Conservation (phyloP, 2,329 filamentous ascomycete species). For the Pezicula radicicola region DNA sequence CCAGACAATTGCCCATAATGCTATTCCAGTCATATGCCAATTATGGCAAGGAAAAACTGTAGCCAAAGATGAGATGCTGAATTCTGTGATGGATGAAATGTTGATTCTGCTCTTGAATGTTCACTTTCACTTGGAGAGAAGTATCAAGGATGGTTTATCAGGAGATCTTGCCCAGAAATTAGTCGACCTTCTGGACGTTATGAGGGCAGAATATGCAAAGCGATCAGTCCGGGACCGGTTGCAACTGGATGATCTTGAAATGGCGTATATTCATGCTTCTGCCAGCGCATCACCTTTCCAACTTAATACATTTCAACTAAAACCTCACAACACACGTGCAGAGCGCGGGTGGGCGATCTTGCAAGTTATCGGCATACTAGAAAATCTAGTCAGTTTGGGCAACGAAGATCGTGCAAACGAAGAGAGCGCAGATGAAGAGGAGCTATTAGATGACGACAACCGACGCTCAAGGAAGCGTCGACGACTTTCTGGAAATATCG, state of each 20-base stretch:
- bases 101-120: slow-evolving; percentile 68
- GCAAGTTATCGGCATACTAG: slow-evolving; percentile 55
- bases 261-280: slow-evolving; percentile 32
- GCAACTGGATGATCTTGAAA: slow-evolving; percentile 70
- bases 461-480: slow-evolving; percentile 27
- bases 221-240: slow-evolving; percentile 69
- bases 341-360: slow-evolving; percentile 61
- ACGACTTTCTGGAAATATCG: slow-evolving; percentile 15
- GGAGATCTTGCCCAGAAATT: slow-evolving; percentile 40
- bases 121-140: slow-evolving; percentile 58
- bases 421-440: slow-evolving; percentile 1
- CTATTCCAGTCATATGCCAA: slow-evolving; percentile 69
- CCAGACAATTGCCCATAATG: slow-evolving; percentile 50
- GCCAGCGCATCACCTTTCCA: slow-evolving; percentile 34
- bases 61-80: slow-evolving; percentile 52
- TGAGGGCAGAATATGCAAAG: slow-evolving; percentile 77
- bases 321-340: slow-evolving; percentile 48
- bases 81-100: slow-evolving; percentile 72
- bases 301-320: slow-evolving; percentile 49
- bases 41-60: slow-evolving; percentile 75
- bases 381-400: slow-evolving; percentile 31
- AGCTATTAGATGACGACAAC: slow-evolving; percentile 9
- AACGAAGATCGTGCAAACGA: slow-evolving; percentile 5
- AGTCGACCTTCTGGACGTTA: slow-evolving; percentile 62
- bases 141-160: slow-evolving; percentile 40